Evolutionary conservation across 495 filamentous ascomycete genomes (phyloP).

Genomic region (Mytilinidion resinicola): DNA sequence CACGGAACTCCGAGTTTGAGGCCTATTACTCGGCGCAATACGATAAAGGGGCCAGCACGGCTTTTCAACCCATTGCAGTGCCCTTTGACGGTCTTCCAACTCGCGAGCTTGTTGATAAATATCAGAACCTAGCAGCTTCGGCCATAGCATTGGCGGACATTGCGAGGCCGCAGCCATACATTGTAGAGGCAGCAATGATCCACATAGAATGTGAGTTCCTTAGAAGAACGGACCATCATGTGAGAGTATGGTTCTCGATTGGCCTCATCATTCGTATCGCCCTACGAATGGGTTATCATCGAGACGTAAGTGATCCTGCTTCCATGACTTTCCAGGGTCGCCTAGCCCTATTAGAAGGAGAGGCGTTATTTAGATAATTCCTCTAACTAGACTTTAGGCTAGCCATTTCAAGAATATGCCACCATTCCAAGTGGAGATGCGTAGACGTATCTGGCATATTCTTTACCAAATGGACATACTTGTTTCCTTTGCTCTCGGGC

Average conservation of each 20-base stretch:
- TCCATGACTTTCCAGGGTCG: no score
- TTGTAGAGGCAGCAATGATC: conserved; percentile 33
- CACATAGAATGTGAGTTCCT: conserved; percentile 29
- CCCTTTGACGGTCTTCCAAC: background rate
- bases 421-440: conserved; percentile 36
- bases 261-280: conserved; percentile 32
- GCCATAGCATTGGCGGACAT: conserved; percentile 33
- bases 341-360: no score
- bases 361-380: no score
- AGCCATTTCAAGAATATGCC: conserved; percentile 32
- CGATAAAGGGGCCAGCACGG: background rate
- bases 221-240: conserved; percentile 27
- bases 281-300: conserved; percentile 37
- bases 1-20: conserved; percentile 18
- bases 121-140: conserved; percentile 30
- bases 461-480: conserved; percentile 34
- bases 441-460: conserved; percentile 30
- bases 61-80: no score
- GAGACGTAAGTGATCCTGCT: conserved; percentile 14
- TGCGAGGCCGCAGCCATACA: conserved; percentile 32
- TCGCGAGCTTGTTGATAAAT: conserved; percentile 21
- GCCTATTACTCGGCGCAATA: background rate
- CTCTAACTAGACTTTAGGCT: background rate
- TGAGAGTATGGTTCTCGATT: conserved; percentile 33
- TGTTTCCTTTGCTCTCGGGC: conserved; percentile 32